These are phyloP conservation scores for Macrocystidia cucumis DNA, from an alignment of 1,284 basidiomycete genomes.

Conservation along the genomic window DNA sequence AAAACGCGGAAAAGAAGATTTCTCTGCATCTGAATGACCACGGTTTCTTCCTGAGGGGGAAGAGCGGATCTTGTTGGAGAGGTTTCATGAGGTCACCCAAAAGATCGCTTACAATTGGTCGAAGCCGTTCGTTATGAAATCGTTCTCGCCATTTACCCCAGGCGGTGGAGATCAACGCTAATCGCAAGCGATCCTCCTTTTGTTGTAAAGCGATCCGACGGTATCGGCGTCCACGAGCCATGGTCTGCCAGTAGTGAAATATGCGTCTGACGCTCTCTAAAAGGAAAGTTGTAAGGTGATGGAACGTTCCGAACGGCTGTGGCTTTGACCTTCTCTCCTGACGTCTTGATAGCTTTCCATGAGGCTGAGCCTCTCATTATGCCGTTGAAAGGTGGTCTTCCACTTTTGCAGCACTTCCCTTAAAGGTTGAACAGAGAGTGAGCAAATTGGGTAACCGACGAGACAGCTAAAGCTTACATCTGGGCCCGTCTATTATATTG, in stretches of 20 bases:
- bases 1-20: constrained; percentile 60
- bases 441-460: neutral
- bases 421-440: constrained; percentile 6
- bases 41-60: constrained; percentile 45
- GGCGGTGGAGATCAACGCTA: constrained; percentile 36
- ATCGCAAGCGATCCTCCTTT: constrained; percentile 55
- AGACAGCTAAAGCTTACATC: constrained; percentile 28
- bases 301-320: neutral
- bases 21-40: constrained; percentile 48
- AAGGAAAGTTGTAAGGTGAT: constrained; percentile 4
- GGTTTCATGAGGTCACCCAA: neutral
- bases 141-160: constrained; percentile 77
- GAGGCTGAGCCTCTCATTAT: constrained; percentile 63
- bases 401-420: constrained; percentile 61
- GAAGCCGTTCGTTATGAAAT: constrained; percentile 53
- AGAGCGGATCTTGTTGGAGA: constrained; percentile 8
- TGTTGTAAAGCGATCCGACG: constrained; percentile 48
- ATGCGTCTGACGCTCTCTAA: constrained; percentile 59
- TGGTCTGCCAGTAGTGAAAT: constrained; percentile 64
- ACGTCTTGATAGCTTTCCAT: constrained; percentile 75
- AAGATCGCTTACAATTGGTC: constrained; percentile 44
- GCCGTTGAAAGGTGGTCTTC: constrained; percentile 51
- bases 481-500: constrained; percentile 36
- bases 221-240: constrained; percentile 47
- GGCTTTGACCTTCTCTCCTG: constrained; percentile 57